Evolutionary conservation across 164 flowering plant species (phyloP).

Genomic region (Euptelea pleiosperma): DNA sequence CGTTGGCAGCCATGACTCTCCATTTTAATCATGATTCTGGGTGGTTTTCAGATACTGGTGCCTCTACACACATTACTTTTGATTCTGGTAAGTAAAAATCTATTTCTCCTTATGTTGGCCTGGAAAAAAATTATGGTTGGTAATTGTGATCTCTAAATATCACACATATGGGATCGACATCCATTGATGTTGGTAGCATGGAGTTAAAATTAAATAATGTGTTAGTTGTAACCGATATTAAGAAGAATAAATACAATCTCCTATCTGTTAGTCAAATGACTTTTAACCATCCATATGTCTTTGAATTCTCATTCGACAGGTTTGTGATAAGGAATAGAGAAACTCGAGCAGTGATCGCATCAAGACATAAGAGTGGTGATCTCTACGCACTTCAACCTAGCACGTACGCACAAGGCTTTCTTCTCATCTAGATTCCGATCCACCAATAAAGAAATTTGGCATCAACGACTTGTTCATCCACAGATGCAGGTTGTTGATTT

Average conservation of each 20-base stretch:
- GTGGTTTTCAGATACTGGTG: too few relatives aligned
- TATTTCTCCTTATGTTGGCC: too few relatives aligned
- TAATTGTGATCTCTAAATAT: too few relatives aligned
- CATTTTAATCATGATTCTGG: too few relatives aligned
- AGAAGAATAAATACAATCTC: neutral
- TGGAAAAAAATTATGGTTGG: too few relatives aligned
- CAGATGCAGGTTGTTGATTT: neutral
- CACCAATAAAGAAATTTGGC: neutral
- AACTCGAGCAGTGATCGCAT: neutral
- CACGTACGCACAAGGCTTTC: neutral
- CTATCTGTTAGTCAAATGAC: constrained; percentile 1
- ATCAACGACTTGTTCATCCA: constrained; percentile 4
- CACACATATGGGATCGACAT: too few relatives aligned
- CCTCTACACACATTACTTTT: too few relatives aligned
- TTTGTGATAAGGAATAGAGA: constrained; percentile 3
- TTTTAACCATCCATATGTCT: neutral
- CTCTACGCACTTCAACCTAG: neutral
- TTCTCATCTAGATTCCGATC: neutral
- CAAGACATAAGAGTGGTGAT: neutral
- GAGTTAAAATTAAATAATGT: neutral
- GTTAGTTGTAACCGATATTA: neutral
- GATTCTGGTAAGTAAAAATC: too few relatives aligned
- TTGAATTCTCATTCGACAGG: neutral
- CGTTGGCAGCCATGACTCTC: too few relatives aligned
- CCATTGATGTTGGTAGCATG: too few relatives aligned